A percentile compares a stretch with the other conserved stretches of the same genome.
phyloP scores from a whole-genome alignment of 345 rosid species.

The Dimocarpus longan region DNA sequence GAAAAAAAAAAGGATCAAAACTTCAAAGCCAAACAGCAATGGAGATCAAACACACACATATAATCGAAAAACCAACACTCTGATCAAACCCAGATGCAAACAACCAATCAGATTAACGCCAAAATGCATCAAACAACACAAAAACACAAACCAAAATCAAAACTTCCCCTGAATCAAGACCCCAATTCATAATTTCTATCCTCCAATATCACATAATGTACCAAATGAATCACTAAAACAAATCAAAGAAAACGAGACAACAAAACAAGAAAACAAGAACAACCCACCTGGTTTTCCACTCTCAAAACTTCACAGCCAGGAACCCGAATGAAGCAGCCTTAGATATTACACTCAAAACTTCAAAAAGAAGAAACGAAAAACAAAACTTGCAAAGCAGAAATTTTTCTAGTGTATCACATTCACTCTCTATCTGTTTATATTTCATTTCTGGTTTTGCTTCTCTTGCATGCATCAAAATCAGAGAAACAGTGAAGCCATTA shows the following conservation, averaged over 20 bases:
- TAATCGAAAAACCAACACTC: slow-evolving; percentile 2
- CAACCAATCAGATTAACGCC: not conserved
- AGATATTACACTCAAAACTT: too few relatives aligned
- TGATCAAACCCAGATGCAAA: slow-evolving; percentile 20
- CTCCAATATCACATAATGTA: not conserved
- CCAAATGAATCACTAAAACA: slow-evolving; percentile 12
- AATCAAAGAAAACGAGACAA: not conserved
- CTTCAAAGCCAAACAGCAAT: not conserved
- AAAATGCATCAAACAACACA: slow-evolving; percentile 16
- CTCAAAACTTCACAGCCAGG: slow-evolving; percentile 14
- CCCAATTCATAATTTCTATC: not conserved
- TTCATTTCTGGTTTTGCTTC: slow-evolving; percentile 14
- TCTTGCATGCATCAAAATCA: slow-evolving; percentile 44
- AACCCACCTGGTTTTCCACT: slow-evolving; percentile 40
- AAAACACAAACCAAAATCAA: slow-evolving; percentile 11
- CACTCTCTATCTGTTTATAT: not conserved
- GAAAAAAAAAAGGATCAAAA: not conserved
- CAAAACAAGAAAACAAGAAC: slow-evolving; percentile 3
- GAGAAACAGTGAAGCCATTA: slow-evolving; percentile 30
- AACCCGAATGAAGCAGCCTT: slow-evolving; percentile 26
- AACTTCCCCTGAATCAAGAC: slow-evolving; percentile 9
- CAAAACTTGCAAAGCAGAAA: slow-evolving; percentile 10
- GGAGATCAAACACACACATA: not conserved
- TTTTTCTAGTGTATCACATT: slow-evolving; percentile 3
- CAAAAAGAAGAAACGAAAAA: too few relatives aligned